A percentile compares a stretch with the other conserved stretches of the same genome.
These are phyloP conservation scores for Macrocybe sp. DNA, from an alignment of 1,284 basidiomycete species.

Conservation along the genomic window DNA sequence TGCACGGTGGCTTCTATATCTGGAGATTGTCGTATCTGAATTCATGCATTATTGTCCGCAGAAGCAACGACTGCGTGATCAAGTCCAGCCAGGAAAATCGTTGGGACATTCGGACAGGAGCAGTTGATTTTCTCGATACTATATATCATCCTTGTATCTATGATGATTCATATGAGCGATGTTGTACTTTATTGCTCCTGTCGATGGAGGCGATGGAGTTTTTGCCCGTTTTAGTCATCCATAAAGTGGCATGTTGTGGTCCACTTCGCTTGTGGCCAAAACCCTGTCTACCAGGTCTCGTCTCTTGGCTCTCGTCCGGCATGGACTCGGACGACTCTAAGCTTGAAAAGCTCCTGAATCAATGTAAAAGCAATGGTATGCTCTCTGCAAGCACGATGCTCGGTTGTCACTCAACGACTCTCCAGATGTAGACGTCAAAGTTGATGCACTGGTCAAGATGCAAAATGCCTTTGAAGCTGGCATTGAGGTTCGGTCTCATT, in stretches of 20 bases:
- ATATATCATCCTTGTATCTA: too few species aligned
- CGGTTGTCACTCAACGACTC: not conserved
- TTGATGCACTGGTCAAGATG: slow-evolving; percentile 73
- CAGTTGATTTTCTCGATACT: not conserved
- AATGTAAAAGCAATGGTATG: slow-evolving; percentile 68
- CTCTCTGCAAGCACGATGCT: slow-evolving; percentile 1
- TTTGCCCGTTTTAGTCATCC: too few species aligned
- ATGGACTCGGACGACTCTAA: slow-evolving; percentile 50
- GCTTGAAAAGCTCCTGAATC: slow-evolving; percentile 58
- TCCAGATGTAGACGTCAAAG: slow-evolving; percentile 71
- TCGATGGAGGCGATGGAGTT: too few species aligned
- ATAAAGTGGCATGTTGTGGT: too few species aligned
- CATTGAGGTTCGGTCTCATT: slow-evolving; percentile 45
- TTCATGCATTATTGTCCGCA: slow-evolving; percentile 25
- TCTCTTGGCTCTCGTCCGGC: slow-evolving; percentile 13
- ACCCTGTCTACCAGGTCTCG: slow-evolving; percentile 1
- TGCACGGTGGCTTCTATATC: slow-evolving; percentile 1
- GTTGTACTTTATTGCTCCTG: too few species aligned
- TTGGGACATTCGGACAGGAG: slow-evolving; percentile 79
- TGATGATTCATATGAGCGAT: not conserved
- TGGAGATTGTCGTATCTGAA: not conserved
- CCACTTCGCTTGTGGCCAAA: not conserved
- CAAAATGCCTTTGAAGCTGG: slow-evolving; percentile 68
- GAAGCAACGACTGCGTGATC: slow-evolving; percentile 86
- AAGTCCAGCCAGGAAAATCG: slow-evolving; percentile 70